A percentile compares a stretch with the other conserved stretches of the same genome.
These are phyloP conservation scores for Poteriospumella lacustris DNA, from an alignment of 108 stramenopile genomes.

Conservation along the genomic window DNA sequence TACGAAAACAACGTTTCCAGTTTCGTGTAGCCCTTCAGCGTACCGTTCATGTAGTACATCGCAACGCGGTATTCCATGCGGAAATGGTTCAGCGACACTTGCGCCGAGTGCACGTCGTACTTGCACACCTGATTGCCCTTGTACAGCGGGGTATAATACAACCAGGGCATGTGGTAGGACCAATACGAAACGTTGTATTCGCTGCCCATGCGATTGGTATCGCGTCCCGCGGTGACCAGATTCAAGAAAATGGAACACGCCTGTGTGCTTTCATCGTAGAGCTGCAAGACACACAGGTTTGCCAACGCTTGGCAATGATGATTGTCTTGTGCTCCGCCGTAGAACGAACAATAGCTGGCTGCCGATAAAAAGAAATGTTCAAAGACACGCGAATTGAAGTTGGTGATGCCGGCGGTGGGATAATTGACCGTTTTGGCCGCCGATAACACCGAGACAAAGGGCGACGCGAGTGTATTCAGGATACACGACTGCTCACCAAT, in stretches of 20 bases:
- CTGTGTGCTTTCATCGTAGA: slow-evolving; percentile 51
- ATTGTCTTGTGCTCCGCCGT: slow-evolving; percentile 27
- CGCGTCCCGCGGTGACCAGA: slow-evolving; percentile 33
- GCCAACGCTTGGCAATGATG: slow-evolving; percentile 58
- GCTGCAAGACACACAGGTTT: slow-evolving; percentile 65
- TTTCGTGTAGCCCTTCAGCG: slow-evolving; percentile 58
- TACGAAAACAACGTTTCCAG: slow-evolving; percentile 60
- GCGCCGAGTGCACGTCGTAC: slow-evolving; percentile 37
- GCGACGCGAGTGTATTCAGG: not conserved
- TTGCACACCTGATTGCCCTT: slow-evolving; percentile 35
- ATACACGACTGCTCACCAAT: slow-evolving; percentile 53
- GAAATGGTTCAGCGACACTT: slow-evolving; percentile 26
- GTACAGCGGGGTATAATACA: slow-evolving; percentile 59
- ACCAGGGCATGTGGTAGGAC: slow-evolving; percentile 60
- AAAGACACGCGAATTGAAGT: slow-evolving; percentile 37
- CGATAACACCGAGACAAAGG: slow-evolving; percentile 40
- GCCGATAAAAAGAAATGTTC: slow-evolving; percentile 54
- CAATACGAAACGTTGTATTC: slow-evolving; percentile 48
- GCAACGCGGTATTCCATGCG: slow-evolving; percentile 53
- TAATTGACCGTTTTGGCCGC: slow-evolving; percentile 16
- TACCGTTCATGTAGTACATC: slow-evolving; percentile 61
- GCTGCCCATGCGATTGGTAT: not conserved
- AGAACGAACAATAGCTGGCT: slow-evolving; percentile 54
- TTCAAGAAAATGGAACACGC: slow-evolving; percentile 52
- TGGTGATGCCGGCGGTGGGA: not conserved